Evolutionary conservation across 2,329 filamentous ascomycete species (phyloP).

Genomic region (Trichoderma gracile): DNA sequence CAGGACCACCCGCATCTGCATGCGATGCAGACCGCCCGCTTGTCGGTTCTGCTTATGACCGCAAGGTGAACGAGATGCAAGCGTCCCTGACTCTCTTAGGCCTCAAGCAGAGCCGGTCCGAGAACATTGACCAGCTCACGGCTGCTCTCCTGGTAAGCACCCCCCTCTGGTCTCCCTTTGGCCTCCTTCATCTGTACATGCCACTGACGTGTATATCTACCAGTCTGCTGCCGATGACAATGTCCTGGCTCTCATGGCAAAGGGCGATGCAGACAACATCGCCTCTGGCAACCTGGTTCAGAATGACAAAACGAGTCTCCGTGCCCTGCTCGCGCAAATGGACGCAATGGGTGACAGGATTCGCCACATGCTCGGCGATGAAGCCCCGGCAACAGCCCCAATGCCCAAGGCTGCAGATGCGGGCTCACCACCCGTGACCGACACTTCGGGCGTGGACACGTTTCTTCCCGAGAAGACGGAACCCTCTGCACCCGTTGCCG

Average conservation of each 20-base stretch:
- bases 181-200: constrained; percentile 18
- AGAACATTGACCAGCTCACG: constrained; percentile 56
- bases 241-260: constrained; percentile 53
- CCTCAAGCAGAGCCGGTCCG: constrained; percentile 52
- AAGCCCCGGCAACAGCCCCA: constrained; percentile 29
- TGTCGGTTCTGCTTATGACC: constrained; percentile 43
- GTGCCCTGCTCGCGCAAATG: constrained; percentile 51
- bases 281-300: constrained; percentile 43
- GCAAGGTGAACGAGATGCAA: constrained; percentile 63
- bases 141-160: constrained; percentile 63
- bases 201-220: neutral
- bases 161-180: too few relatives aligned
- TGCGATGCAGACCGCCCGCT: constrained; percentile 30
- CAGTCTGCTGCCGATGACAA: constrained; percentile 49
- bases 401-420: constrained; percentile 30
- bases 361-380: constrained; percentile 42
- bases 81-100: constrained; percentile 64
- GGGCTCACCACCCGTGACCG: constrained; percentile 35
- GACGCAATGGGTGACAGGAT: constrained; percentile 49
- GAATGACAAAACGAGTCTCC: constrained; percentile 48
- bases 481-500: constrained; percentile 37
- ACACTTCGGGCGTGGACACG: constrained; percentile 28
- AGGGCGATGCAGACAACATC: constrained; percentile 48
- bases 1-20: constrained; percentile 32
- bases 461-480: constrained; percentile 36